Conservation (phyloP, 768 basidiomycete genomes). For the Gymnopilus junonius region DNA sequence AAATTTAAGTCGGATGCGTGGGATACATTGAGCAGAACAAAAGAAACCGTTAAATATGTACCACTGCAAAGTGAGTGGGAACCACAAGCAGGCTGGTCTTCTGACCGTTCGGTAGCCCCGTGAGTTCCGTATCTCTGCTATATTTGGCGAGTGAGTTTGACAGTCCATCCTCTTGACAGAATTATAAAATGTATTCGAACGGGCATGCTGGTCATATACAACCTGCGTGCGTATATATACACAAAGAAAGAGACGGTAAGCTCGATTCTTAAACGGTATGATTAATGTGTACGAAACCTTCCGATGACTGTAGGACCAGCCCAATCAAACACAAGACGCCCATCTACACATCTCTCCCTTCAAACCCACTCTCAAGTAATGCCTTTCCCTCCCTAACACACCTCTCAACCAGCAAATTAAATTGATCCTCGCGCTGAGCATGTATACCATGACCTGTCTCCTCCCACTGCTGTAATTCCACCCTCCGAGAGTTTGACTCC, state of each 20-base stretch:
- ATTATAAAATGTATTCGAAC: no score
- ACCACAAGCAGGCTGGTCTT: no score
- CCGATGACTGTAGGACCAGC: not conserved
- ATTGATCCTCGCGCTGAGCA: constrained; percentile 49
- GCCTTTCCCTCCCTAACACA: constrained; percentile 56
- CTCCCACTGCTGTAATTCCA: constrained; percentile 58
- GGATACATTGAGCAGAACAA: not conserved
- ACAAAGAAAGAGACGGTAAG: not conserved
- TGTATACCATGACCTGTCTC: constrained; percentile 68
- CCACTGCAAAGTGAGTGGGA: no score
- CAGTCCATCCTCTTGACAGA: no score
- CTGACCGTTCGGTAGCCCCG: no score
- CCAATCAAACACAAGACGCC: not conserved
- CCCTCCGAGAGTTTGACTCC: constrained; percentile 7
- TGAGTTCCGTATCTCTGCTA: no score
- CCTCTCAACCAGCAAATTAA: constrained; percentile 61
- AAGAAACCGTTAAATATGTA: not conserved
- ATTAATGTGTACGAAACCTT: not conserved
- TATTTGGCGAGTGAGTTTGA: no score
- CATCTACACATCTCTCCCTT: constrained; percentile 6
- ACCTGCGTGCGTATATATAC: no score
- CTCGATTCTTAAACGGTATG: not conserved
- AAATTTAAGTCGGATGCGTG: not conserved
- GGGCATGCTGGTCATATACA: no score
- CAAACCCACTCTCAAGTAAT: constrained; percentile 26